Evolutionary conservation across 805 yeast species (phyloP).

Genomic region (Starmerella stigmatis): DNA sequence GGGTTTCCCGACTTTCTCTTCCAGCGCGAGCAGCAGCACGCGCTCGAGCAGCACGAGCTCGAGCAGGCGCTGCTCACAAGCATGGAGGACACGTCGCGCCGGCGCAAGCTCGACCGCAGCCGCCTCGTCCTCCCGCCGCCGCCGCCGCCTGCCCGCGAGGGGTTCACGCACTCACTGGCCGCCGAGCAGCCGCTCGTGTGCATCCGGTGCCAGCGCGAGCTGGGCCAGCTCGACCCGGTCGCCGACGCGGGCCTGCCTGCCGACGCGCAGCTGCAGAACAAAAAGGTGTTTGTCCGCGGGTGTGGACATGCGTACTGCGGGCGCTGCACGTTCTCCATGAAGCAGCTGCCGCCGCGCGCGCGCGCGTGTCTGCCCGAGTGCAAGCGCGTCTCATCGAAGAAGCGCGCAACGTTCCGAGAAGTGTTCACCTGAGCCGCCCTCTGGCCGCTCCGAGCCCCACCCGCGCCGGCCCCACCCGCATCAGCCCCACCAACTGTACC

Average conservation of each 20-base stretch:
- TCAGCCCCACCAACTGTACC: too few relatives aligned
- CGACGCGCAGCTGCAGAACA: neutral
- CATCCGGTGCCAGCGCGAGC: constrained; percentile 11
- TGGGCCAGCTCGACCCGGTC: constrained; percentile 9
- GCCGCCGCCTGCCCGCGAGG: constrained; percentile 10
- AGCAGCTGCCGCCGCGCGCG: neutral
- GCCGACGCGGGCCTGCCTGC: constrained; percentile 2
- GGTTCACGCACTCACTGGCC: constrained; percentile 11
- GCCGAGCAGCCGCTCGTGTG: constrained; percentile 11
- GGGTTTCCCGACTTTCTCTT: too few relatives aligned
- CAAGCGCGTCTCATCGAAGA: constrained; percentile 2
- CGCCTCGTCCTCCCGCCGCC: constrained; percentile 6
- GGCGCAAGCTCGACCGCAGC: neutral
- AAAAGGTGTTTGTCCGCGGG: constrained; percentile 17
- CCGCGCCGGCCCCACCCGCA: too few relatives aligned
- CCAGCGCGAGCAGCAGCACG: neutral
- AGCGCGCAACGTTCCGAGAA: constrained; percentile 12
- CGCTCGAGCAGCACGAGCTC: constrained; percentile 6
- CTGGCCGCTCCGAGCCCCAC: too few relatives aligned
- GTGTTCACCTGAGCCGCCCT: constrained; percentile 10
- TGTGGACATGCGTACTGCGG: constrained; percentile 23
- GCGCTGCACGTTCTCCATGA: constrained; percentile 13
- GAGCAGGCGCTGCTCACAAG: constrained; percentile 11
- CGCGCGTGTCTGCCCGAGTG: constrained; percentile 15
- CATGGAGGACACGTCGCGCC: constrained; percentile 7